Conservation (phyloP, 345 rosid species). For the Gossypium herbaceum region DNA sequence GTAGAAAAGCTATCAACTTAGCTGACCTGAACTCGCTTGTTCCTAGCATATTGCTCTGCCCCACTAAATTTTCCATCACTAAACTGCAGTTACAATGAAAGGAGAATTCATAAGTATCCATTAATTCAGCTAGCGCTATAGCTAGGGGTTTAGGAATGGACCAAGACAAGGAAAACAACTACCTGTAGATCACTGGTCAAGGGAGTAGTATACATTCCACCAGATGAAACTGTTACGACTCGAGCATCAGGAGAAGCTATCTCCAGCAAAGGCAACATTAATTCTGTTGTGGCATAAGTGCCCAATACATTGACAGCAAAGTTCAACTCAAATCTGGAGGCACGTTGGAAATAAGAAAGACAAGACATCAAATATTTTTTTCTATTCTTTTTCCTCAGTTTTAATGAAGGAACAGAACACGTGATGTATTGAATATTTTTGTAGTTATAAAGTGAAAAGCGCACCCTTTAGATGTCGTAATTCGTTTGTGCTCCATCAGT, state of each 20-base stretch:
- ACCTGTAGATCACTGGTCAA: slow-evolving; percentile 80
- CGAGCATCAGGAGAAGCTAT: slow-evolving; percentile 79
- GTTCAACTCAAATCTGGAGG: slow-evolving; percentile 61
- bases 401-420: not conserved
- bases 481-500: slow-evolving; percentile 52
- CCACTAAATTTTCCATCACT: slow-evolving; percentile 53
- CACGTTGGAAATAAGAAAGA: not conserved
- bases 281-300: slow-evolving; percentile 65
- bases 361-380: not conserved
- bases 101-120: not conserved
- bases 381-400: not conserved
- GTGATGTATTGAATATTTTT: not conserved
- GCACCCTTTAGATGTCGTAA: slow-evolving; percentile 75
- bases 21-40: slow-evolving; percentile 82
- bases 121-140: not conserved
- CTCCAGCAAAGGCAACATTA: slow-evolving; percentile 69
- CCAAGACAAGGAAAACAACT: slow-evolving; percentile 9
- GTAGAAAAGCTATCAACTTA: not conserved
- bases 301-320: slow-evolving; percentile 88
- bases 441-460: slow-evolving; percentile 1
- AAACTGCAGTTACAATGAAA: slow-evolving; percentile 40
- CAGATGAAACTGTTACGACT: slow-evolving; percentile 83
- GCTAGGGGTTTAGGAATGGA: not conserved
- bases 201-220: slow-evolving; percentile 81
- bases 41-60: slow-evolving; percentile 66